A percentile compares a stretch with the other conserved stretches of the same genome.
phyloP scores from a whole-genome alignment of 2,329 filamentous ascomycete species.

The Laburnicola sp. region DNA sequence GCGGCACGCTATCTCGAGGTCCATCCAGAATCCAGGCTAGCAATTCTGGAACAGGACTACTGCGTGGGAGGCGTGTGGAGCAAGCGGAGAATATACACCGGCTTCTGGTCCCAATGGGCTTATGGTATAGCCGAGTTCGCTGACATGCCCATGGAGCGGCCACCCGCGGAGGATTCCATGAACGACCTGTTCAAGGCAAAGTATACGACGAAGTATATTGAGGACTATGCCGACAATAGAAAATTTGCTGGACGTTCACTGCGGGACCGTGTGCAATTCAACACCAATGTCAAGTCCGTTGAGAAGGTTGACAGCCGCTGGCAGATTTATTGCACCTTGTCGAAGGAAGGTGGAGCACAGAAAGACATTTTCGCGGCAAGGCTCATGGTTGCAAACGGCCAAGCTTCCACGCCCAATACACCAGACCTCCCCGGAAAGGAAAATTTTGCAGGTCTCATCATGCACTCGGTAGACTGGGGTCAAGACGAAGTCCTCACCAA shows the following conservation, averaged over 20 bases:
- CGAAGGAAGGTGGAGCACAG: not conserved
- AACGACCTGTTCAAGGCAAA: slow-evolving; percentile 16
- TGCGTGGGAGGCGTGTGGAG: slow-evolving; percentile 21
- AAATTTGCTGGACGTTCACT: slow-evolving; percentile 4
- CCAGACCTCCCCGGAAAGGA: slow-evolving; percentile 29
- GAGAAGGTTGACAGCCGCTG: slow-evolving; percentile 14
- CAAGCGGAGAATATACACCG: slow-evolving; percentile 11
- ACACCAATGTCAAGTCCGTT: slow-evolving; percentile 7
- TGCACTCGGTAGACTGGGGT: slow-evolving; percentile 44
- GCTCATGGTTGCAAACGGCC: slow-evolving; percentile 30
- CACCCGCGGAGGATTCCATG: slow-evolving; percentile 18
- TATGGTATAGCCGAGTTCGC: slow-evolving; percentile 23
- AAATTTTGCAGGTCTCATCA: slow-evolving; percentile 29
- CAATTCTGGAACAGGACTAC: slow-evolving; percentile 17
- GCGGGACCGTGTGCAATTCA: slow-evolving; percentile 14
- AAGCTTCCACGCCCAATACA: slow-evolving; percentile 28
- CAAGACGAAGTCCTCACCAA: slow-evolving; percentile 26
- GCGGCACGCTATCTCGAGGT: slow-evolving; percentile 18
- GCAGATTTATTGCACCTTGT: slow-evolving; percentile 5
- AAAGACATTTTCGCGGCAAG: slow-evolving; percentile 6
- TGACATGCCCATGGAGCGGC: slow-evolving; percentile 19
- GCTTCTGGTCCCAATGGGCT: slow-evolving; percentile 23
- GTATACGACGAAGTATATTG: slow-evolving; percentile 21
- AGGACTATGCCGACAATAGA: slow-evolving; percentile 16
- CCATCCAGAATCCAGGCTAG: slow-evolving; percentile 13